Percentiles rank a stretch among this genome's conserved stretches.
These are phyloP conservation scores for Osmanthus fragrans DNA, from an alignment of 257 asterid species.

Conservation along the genomic window DNA sequence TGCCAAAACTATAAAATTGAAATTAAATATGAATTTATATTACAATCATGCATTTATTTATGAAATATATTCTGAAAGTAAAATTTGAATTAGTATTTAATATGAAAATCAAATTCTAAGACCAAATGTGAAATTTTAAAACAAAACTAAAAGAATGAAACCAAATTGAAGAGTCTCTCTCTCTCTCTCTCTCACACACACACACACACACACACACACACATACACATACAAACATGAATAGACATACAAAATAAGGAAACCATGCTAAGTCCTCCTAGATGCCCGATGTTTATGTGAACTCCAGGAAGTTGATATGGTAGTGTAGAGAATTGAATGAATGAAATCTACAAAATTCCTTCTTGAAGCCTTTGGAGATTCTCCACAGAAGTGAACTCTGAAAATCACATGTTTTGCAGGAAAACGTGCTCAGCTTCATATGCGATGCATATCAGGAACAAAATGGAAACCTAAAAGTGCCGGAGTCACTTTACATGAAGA, in stretches of 20 bases:
- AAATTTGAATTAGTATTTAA: not conserved
- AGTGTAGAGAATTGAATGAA: not conserved
- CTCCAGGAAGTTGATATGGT: not conserved
- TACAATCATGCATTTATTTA: too few species aligned
- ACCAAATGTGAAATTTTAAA: not conserved
- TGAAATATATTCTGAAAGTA: too few species aligned
- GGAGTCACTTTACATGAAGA: constrained; percentile 64
- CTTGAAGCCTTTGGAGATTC: constrained; percentile 7
- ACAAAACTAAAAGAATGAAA: not conserved
- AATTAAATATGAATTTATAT: too few species aligned
- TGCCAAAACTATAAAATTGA: too few species aligned
- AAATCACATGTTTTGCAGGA: constrained; percentile 47
- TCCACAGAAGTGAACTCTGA: constrained; percentile 2
- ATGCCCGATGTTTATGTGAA: not conserved
- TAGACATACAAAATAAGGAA: not conserved
- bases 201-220: too few species aligned
- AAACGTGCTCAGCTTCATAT: constrained; percentile 63
- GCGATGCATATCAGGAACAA: constrained; percentile 57
- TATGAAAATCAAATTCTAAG: not conserved
- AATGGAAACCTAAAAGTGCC: constrained; percentile 61
- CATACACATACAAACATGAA: too few species aligned
- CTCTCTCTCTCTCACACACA: too few species aligned
- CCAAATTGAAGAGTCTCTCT: too few species aligned
- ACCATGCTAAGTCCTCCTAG: not conserved
- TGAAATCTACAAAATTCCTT: not conserved